Evolutionary conservation across 257 asterid genomes (phyloP), one percentile per base, ranked within the genome.

Genomic region (Nicotiana attenuata): DNA sequence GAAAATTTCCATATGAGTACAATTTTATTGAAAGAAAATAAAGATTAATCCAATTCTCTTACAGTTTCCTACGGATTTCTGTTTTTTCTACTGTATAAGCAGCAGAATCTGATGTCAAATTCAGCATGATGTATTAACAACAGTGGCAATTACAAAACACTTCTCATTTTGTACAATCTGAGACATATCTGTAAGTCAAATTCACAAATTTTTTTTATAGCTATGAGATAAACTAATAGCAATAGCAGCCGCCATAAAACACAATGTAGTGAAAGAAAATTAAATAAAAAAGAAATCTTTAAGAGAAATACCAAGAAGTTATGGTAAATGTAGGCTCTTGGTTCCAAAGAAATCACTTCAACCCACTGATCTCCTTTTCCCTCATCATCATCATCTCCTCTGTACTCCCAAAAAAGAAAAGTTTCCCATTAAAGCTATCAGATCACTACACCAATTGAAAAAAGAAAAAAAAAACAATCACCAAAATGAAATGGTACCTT

Each of bases 281-380:
- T 1, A 10, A 3, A 11, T 11, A 26, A 55, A 17, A 35, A 84
- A 35, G 13, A 56, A 38, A 55, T 31, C 29, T 41, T 41, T 69
- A 35, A 65, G 33, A 69, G 31, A 6, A 66, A 83, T 86, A 96
- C 99, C 99, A 96, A 82, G 84, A 96, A 96, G 79, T 93, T 90
- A 65, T 94, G 99, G 87, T 85, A 94, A 82, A 96, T 31, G 77
- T 81, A 86, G 84, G 99, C 99, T 86, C 99, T 92, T 4, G 99
- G 99, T 89, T 94, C 99, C 98, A 94, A 91, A 41, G 98, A 94
- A 80, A 96, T 86, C 80, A 94, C 84, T 89, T 96, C 99, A 80
- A 88, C 97, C 99, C 99, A 96, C 83, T 90, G 97, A 90, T 93
- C 98, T 85, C 81, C 84, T 79, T 81, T 89, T 29, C 75, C 93